Conservation (phyloP, 257 asterid genomes). For the Solanum microdontum region DNA sequence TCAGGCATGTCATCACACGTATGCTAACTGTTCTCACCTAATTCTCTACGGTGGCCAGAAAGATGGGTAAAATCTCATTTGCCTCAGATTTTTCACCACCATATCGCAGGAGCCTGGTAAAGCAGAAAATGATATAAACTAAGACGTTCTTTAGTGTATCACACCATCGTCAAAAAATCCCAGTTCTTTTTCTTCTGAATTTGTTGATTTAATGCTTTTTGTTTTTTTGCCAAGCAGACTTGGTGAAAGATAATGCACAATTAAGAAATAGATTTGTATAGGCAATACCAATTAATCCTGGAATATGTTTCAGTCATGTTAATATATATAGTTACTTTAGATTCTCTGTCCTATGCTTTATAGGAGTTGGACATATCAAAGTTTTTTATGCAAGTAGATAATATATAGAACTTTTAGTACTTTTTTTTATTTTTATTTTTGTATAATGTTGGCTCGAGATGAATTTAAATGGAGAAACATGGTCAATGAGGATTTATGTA, state of each 20-base stretch:
- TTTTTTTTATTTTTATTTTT: not conserved
- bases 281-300: not conserved
- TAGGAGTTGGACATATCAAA: not conserved
- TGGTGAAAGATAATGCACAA: not conserved
- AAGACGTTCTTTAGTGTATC: not conserved
- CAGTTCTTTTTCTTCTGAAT: not conserved
- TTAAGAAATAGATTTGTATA: not conserved
- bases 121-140: not conserved
- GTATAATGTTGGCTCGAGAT: not conserved
- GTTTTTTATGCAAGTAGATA: not conserved
- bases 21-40: not conserved
- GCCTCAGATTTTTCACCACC: not conserved
- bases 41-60: not conserved
- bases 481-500: not conserved
- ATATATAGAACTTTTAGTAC: not conserved
- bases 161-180: not conserved
- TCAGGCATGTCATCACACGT: not conserved
- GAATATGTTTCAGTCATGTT: not conserved
- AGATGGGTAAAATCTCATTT: not conserved
- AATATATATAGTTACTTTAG: not conserved
- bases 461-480: not conserved
- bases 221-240: not conserved
- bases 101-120: not conserved
- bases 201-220: not conserved
- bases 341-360: not conserved